Conservation (phyloP, 2,329 filamentous ascomycete species). For the Phyllosticta paracitricarpa region DNA sequence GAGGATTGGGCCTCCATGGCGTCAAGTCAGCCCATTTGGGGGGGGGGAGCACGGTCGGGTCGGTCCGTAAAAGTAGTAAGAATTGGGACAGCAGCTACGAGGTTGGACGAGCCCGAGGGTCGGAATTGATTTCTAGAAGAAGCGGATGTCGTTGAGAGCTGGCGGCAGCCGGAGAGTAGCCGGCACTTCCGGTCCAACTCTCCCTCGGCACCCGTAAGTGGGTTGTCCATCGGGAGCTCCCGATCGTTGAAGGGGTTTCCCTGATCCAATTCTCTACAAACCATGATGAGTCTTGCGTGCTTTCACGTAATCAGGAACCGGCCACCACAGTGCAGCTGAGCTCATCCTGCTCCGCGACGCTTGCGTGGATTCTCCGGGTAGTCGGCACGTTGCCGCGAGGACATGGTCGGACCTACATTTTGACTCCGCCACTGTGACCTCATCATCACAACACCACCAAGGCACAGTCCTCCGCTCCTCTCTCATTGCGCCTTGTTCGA, state of each 20-base stretch:
- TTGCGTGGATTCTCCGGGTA: neutral
- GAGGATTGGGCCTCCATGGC: neutral
- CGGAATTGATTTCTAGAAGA: neutral
- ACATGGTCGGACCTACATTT: neutral
- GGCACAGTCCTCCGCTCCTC: neutral
- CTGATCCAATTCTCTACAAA: neutral
- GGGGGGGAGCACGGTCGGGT: neutral
- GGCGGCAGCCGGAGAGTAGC: neutral
- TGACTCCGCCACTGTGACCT: neutral
- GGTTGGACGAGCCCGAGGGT: neutral
- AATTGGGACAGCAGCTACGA: neutral
- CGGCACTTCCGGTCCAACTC: neutral
- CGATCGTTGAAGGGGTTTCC: neutral
- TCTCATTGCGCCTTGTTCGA: neutral
- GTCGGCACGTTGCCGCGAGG: neutral
- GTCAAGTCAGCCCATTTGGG: neutral
- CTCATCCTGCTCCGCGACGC: neutral
- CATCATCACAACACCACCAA: neutral
- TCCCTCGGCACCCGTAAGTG: neutral
- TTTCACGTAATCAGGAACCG: neutral
- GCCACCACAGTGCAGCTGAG: neutral
- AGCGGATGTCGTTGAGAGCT: neutral
- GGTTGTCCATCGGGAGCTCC: neutral
- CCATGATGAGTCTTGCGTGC: neutral
- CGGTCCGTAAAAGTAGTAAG: neutral